Evolutionary conservation across 78 protist species (phyloP), one percentile per base, ranked within the genome.

Genomic region (Paulinella micropora): DNA sequence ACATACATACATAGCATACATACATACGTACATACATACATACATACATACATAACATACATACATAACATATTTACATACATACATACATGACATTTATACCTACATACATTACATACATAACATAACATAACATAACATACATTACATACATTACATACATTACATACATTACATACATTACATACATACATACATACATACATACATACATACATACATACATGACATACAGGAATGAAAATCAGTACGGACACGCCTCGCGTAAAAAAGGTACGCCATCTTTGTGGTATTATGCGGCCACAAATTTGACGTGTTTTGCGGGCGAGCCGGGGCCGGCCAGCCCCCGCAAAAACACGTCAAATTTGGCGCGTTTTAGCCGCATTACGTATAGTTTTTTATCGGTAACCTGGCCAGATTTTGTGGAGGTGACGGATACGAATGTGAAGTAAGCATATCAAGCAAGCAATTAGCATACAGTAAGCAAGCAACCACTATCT

Each of bases 171-270:
- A 93, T 28, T 15, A 15, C 15, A 64, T 28, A 64, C 77, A 23
- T 79, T 4, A 34, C 4, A 3, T 23, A 9, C 9, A 34, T 4
- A 15, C 35, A 4, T 4, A 4, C 35, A 64, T 23, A 64, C 23
- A 28, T 23, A n/a, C n/a, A n/a, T 28, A 64, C 15, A 64, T 64
- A 23, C 77, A 15, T 23, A 64, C 3, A 34, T 34, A 87, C 67
- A 89, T 91, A 91, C 96, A 94, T 32, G 86, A 87, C 9, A 90
- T 89, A 90, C 93, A 93, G 93, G 92, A 38, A 94, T 94, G 96
- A 40, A 41, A 37, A 84, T 94, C 88, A 79, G 39, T 88, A 94
- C 96, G 23, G 81, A 91, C 90, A 87, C 93, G 3, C 86, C 86
- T 29, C 35, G 87, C 85, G 91, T 89, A 4, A 91, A 95, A 93